Base-by-base conservation (phyloP, 2,329 filamentous ascomycete species). In the Cladosporium sp. region DNA sequence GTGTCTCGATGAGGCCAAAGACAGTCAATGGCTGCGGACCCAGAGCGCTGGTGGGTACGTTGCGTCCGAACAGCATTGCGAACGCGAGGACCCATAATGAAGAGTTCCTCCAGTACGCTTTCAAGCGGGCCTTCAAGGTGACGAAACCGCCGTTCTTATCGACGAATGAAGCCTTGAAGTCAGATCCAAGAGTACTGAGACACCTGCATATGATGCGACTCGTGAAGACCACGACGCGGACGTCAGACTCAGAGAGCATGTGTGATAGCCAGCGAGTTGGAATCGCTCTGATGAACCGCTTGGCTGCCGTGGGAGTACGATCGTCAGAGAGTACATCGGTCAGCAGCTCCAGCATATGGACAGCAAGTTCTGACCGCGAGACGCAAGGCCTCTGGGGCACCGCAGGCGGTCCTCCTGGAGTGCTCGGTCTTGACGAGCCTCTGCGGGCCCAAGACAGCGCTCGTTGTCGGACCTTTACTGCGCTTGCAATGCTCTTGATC, bases 231-330 rank as follows among this genome's bases (percentile, higher is more conserved):
- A 96, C 86, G 18, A 95, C 85, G 59, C 90, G 86, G 5, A 87
- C 79, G 54, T 97, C 87, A 56, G 88, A 83, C 66, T 96, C 91
- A 7, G 89, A 89, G 46, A 97, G 78, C 11, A 98, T 80, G 68
- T 96, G 95, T 11, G 98, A 74, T 3, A 70, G 59, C 66, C 66
- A 69, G 79, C 95, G 95, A 61, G 95, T 95, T 18, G 92, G 96
- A 8, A 98, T 92, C 1, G 92, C 95, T 64, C 86, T 87, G 4
- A 90, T 89, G 74, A 98, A 97, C 62, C 90, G 93, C 64, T 57
- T 35, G 44, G 64, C 51, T 59, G 65, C 18, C 56, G 59, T 32
- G 54, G 46, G 40, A n/a, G 56, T 60, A 11, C 49, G 53, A n/a
- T 63, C 60, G 38, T 64, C 59, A 31, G 56, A 60, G 2, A 66